Evolutionary conservation across 2,329 filamentous ascomycete species (phyloP).

Genomic region (Aureobasidium sp.): DNA sequence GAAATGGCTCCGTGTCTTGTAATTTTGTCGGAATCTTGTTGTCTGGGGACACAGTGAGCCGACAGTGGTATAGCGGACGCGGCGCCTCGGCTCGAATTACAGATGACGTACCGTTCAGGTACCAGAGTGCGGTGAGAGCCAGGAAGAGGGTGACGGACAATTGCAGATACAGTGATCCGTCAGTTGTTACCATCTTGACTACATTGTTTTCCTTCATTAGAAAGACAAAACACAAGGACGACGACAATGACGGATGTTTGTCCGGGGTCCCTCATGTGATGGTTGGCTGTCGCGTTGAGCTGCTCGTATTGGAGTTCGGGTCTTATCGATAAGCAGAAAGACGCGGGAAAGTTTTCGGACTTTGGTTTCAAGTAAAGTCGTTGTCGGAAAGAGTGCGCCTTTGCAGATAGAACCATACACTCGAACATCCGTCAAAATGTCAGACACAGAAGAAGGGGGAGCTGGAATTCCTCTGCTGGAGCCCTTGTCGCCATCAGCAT

Average conservation of each 20-base stretch:
- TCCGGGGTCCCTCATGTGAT: not conserved
- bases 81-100: not conserved
- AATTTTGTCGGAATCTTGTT: not conserved
- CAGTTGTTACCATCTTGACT: not conserved
- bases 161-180: not conserved
- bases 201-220: not conserved
- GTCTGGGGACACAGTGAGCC: not conserved
- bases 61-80: not conserved
- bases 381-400: not conserved
- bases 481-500: conserved; percentile 29
- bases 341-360: conserved; percentile 4
- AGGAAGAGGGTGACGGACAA: not conserved
- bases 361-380: not conserved
- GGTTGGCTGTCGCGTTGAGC: not conserved
- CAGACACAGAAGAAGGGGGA: conserved; percentile 36
- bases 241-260: not conserved
- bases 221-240: not conserved
- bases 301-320: not conserved
- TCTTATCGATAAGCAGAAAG: not conserved
- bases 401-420: not conserved
- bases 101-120: not conserved
- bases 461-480: conserved; percentile 40
- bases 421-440: conserved; percentile 28
- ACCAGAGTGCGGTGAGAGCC: not conserved
- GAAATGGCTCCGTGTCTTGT: too few relatives aligned